Evolutionary conservation across 2,329 filamentous ascomycete genomes (phyloP).

Genomic region (Sarocladium brachiariae): DNA sequence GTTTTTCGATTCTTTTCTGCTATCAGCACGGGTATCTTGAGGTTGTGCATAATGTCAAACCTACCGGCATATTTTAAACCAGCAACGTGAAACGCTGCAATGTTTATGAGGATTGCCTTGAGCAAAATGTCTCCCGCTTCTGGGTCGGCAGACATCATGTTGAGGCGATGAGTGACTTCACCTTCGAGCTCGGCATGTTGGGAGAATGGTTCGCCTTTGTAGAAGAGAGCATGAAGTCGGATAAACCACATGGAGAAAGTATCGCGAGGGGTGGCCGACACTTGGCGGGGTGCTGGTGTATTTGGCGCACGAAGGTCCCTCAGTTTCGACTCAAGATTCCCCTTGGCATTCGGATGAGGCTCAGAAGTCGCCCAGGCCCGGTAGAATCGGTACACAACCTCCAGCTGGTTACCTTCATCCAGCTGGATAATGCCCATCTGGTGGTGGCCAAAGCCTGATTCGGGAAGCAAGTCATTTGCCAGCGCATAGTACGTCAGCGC

Average conservation of each 20-base stretch:
- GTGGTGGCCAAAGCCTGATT: slow-evolving; percentile 77
- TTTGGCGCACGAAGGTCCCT: slow-evolving; percentile 39
- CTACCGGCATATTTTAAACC: slow-evolving; percentile 25
- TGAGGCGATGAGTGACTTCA: slow-evolving; percentile 74
- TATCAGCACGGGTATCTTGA: slow-evolving; percentile 9
- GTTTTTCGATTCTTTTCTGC: slow-evolving; percentile 37
- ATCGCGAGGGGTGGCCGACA: slow-evolving; percentile 47
- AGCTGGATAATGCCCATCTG: slow-evolving; percentile 84
- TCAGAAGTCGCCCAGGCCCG: slow-evolving; percentile 68
- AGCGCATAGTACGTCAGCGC: slow-evolving; percentile 81
- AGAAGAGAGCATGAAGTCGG: slow-evolving; percentile 77
- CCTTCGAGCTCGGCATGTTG: slow-evolving; percentile 76
- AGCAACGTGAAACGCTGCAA: slow-evolving; percentile 74
- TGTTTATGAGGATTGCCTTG: slow-evolving; percentile 79
- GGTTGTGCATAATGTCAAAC: slow-evolving; percentile 15
- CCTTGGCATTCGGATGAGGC: slow-evolving; percentile 66
- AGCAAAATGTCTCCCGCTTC: slow-evolving; percentile 59
- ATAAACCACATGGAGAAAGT: slow-evolving; percentile 76
- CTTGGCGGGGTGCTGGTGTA: slow-evolving; percentile 22
- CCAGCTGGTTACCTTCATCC: slow-evolving; percentile 70
- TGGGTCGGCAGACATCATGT: slow-evolving; percentile 63
- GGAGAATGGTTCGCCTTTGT: slow-evolving; percentile 63
- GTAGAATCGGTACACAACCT: slow-evolving; percentile 85
- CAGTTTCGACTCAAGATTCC: slow-evolving; percentile 77
- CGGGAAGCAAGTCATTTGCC: slow-evolving; percentile 70